Conservation (phyloP, 2,329 filamentous ascomycete genomes). For the Ramichloridium luteum region DNA sequence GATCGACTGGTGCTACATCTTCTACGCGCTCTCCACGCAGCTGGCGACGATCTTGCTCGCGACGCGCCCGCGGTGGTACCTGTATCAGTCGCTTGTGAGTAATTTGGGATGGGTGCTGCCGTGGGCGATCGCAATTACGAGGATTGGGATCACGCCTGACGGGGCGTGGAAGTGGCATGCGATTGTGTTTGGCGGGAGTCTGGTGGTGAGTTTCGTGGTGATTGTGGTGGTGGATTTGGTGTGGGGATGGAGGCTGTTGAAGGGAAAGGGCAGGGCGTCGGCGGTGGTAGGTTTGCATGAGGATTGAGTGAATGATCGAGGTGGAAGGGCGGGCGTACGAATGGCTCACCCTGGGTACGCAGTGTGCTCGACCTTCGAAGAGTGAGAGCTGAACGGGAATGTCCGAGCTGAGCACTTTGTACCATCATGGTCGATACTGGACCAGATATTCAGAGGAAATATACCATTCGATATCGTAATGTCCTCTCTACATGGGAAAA, state of each 20-base stretch:
- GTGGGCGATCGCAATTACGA: conserved; percentile 54
- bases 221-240: conserved; percentile 38
- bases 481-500: too few species aligned
- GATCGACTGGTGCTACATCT: conserved; percentile 51
- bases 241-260: conserved; percentile 42
- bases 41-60: conserved; percentile 53
- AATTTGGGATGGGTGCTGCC: conserved; percentile 59
- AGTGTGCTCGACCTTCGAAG: too few species aligned
- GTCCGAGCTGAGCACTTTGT: too few species aligned
- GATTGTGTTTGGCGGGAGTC: conserved; percentile 54
- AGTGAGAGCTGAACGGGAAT: too few species aligned
- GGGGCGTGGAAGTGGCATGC: conserved; percentile 58
- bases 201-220: conserved; percentile 54
- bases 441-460: too few species aligned
- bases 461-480: too few species aligned
- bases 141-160: conserved; percentile 33
- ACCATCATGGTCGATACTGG: too few species aligned
- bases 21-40: conserved; percentile 55
- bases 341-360: too few species aligned
- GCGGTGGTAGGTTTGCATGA: too few species aligned
- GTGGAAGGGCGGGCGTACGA: too few species aligned
- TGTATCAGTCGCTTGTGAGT: conserved; percentile 53
- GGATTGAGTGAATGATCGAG: too few species aligned
- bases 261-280: conserved; percentile 28
- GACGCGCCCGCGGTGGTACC: conserved; percentile 53